phyloP scores from a whole-genome alignment of 768 basidiomycete species.

The Filobasidium wieringae region DNA sequence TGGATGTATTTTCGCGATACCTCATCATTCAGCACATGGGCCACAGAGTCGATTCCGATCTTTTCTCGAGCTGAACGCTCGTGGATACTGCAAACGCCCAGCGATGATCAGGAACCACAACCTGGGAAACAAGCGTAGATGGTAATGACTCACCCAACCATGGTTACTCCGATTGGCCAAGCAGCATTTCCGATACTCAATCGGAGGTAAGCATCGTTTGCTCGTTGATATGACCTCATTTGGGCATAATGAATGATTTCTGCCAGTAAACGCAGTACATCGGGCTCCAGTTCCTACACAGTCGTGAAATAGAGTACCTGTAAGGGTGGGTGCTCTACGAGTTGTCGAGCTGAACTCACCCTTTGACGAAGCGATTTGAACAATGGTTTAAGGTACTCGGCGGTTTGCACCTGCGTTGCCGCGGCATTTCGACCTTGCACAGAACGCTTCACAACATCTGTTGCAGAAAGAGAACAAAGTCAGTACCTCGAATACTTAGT shows the following conservation, averaged over 20 bases:
- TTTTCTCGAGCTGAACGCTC: constrained; percentile 96
- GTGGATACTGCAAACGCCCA: constrained; percentile 54
- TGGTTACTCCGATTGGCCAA: constrained; percentile 99
- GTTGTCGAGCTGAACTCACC: constrained; percentile 44
- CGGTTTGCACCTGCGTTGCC: constrained; percentile 88
- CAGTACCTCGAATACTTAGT: neutral
- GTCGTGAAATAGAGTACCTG: neutral
- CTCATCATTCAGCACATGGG: constrained; percentile 97
- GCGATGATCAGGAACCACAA: neutral
- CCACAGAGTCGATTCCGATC: constrained; percentile 92
- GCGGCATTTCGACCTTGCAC: constrained; percentile 88
- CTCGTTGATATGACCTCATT: constrained; percentile 81
- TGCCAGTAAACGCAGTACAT: constrained; percentile 71
- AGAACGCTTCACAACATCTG: constrained; percentile 74
- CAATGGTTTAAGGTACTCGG: constrained; percentile 89
- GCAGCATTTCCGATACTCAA: constrained; percentile 96
- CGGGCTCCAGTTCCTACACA: constrained; percentile 56
- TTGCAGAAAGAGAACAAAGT: neutral
- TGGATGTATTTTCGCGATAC: constrained; percentile 98
- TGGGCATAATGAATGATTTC: constrained; percentile 98
- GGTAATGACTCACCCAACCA: constrained; percentile 68
- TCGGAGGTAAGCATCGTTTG: constrained; percentile 93
- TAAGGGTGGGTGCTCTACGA: neutral
- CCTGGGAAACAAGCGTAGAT: neutral
- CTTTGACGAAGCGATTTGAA: constrained; percentile 82